Evolutionary conservation across 2,329 filamentous ascomycete species (phyloP), one percentile per base, ranked within the genome.

Genomic region (Seiridium unicorne): DNA sequence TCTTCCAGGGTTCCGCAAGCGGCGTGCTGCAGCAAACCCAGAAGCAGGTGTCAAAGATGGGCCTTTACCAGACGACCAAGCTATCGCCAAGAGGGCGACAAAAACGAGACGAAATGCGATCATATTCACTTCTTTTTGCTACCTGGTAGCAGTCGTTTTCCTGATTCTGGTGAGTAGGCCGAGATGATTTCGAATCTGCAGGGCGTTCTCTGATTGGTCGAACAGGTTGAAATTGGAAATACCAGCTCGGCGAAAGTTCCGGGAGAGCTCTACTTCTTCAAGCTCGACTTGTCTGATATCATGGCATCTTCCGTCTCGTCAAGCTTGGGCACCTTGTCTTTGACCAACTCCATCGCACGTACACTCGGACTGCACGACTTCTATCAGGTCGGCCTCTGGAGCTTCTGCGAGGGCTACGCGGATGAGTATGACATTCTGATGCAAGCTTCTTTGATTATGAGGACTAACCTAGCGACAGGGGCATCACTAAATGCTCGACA

Each of bases 381-480:
- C 76, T 97, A 97, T 75, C 90, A 93, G 69, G 90, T 96, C 35
- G 93, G 93, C 5, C 77, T 97, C 46, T 98, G 94, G 94, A 89
- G 88, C 61, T 97, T 90, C 74, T 98, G 94, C 75, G 91, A 96
- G 73, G 93, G 93, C 26, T 96, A 93, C 74, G 79, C 85, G 59
- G 82, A 84, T 66, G 81, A 89, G 75, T 84, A 71, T 58, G 81
- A 88, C 65, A 18, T 32, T 57, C 3, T 38, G 5, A n/a, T 18
- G 4, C 85, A 84, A 0, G 69, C 79, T n/a, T 34, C 6, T 8
- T 3, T 8, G 26, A 84, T 18, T 53, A 8, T 53, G 7, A 32
- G 31, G 47, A 53, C 87, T 63, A 81, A 89, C 71, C 79, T 11
- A 11, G 26, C 49, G 8, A 48, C 62, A 82, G 88, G 67, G 91